phyloP scores from a whole-genome alignment of 176 grass and related monocot species.

The Hyparrhenia diplandra region DNA sequence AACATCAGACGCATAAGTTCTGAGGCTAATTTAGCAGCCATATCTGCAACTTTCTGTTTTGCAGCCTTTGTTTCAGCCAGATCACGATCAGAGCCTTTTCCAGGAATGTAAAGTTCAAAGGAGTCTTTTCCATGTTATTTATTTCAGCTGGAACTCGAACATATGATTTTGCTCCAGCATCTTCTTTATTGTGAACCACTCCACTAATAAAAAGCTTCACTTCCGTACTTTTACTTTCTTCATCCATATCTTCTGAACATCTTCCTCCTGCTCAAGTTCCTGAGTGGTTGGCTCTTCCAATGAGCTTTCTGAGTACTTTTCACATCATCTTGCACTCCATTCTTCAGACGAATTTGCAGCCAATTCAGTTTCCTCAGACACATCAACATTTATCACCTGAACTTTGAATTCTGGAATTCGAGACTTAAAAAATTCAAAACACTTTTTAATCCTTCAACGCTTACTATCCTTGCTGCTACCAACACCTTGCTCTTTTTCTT shows the following conservation, averaged over 20 bases:
- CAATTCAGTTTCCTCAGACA: constrained; percentile 53
- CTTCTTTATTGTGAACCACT: constrained; percentile 87
- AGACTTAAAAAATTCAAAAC: constrained; percentile 74
- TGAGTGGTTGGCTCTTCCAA: constrained; percentile 37
- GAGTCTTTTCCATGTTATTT: constrained; percentile 65
- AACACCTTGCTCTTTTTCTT: constrained; percentile 40
- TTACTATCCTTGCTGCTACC: constrained; percentile 44
- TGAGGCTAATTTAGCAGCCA: constrained; percentile 66
- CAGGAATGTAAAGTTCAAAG: constrained; percentile 71
- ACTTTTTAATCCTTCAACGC: constrained; percentile 56
- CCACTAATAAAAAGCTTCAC: constrained; percentile 82
- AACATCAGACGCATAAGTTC: constrained; percentile 89
- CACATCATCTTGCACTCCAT: constrained; percentile 59
- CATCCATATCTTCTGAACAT: constrained; percentile 42
- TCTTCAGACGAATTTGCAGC: constrained; percentile 46
- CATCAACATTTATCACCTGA: constrained; percentile 54
- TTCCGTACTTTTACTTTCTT: constrained; percentile 51
- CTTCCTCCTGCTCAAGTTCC: constrained; percentile 48
- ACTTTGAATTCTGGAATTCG: constrained; percentile 80
- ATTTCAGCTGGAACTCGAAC: constrained; percentile 81
- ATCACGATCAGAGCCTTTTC: constrained; percentile 51
- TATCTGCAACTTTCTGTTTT: constrained; percentile 63
- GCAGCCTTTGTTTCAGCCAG: constrained; percentile 51
- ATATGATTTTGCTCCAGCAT: constrained; percentile 54
- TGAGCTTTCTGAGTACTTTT: constrained; percentile 44